Base-by-base conservation (phyloP, 108 stramenopile genomes). In the Fragilaria crotonensis region DNA sequence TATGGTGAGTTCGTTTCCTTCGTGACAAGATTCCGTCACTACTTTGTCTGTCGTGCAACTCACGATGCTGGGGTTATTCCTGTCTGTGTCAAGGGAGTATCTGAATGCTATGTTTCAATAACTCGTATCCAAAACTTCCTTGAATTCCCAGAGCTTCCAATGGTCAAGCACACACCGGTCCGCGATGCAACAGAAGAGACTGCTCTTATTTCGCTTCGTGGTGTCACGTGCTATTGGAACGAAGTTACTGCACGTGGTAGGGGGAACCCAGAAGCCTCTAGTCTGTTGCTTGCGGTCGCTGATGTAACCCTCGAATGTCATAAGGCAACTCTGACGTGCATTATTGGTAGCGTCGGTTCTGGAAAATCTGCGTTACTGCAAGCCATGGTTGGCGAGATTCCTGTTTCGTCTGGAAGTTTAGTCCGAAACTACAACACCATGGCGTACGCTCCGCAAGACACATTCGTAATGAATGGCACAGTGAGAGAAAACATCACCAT, bases 401-500 rank as follows among this genome's bases (percentile, higher is more conserved):
- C 68, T 7, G 67, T 64, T 9, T 59, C 64, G 20, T 3, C 46
- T 9, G 90, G 88, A 14, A 64, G 47, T 0, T 52, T 75, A 27
- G 7, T 36, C 28, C 64, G 80, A 23, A 71, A 62, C 30, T 66
- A 73, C 52, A 58, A 63, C 25, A 70, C 75, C 25, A 28, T 94
- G 25, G 76, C 86, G 2, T 97, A 95, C 59, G 90, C 90, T 14
- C 68, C 89, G 2, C 96, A 97, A 72, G 89, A 93, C 67, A 80
- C 93, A 4, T 96, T 86, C 87, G 94, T 96, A 21, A 89, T 93
- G 78, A 77, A 87, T 54, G 94, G 89, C 25, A 93, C 90, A 11
- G 72, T 97, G 0, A 62, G 71, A 30, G 93, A 93, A 22, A 97
- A 97, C 62, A 83, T 97, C 33, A 52, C 85, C 21, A 80, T 97